Base-by-base conservation (phyloP, 306 rosid species). In the Begonia loranthoides region DNA sequence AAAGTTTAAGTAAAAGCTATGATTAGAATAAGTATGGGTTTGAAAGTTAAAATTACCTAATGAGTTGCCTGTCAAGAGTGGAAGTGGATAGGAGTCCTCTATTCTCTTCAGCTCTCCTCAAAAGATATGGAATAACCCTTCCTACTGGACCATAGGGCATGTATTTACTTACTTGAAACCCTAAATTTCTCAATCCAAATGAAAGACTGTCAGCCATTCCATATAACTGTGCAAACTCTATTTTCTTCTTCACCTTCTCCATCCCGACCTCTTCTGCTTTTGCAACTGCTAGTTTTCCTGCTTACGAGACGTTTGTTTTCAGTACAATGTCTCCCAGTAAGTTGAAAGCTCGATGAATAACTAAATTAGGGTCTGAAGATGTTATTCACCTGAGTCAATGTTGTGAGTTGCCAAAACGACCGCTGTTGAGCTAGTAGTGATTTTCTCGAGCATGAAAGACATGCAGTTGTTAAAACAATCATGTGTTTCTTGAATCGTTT, bases 131-230 rank as follows among this genome's bases (percentile, higher is more conserved):
- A 66, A 90, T 79, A 16, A 90, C 94, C 46, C 61, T 65, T 24
- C 80, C 82, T 2, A 90, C 68, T 0, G 88, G 81, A 17, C 99
- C 99, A 64, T 82, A 86, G 10, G 99, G 95, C 99, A 90, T 80
- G 3, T 90, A 90, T 67, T 90, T 90, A 51, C 99, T 90, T 2
- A 90, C 99, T 61, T 80, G 94, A 64, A 90, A 90, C 57, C 99
- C 99, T 54, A 95, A 92, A 54, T 80, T 80, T 64, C 82, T 73
- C 56, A 90, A 57, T n/a, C 82, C 86, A 56, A 66, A 83, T 15
- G 99, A 90, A 17, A 90, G 77, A 11, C 86, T 80, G 40, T 90
- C 99, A 5, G 96, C 71, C 99, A 90, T 90, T 45, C 99, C 99
- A 36, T 70, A 70, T 11, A 90, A 76, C 58, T 86, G 95, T 4